Conservation (phyloP, 2,329 filamentous ascomycete genomes). For the Ophiosphaerella narmari region DNA sequence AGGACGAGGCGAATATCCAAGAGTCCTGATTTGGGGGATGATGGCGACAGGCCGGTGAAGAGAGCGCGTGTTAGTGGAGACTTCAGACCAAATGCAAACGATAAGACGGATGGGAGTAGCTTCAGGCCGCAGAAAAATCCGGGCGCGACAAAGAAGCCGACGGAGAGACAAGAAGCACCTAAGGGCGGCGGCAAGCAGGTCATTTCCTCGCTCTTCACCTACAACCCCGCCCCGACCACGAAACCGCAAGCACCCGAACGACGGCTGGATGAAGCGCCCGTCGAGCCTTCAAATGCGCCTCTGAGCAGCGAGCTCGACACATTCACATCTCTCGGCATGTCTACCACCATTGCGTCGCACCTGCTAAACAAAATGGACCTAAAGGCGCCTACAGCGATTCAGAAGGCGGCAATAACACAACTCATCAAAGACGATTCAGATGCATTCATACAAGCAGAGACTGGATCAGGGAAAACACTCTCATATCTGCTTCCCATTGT, state of each 20-base stretch:
- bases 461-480: constrained; percentile 94
- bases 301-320: constrained; percentile 81
- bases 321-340: constrained; percentile 85
- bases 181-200: constrained; percentile 63
- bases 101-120: constrained; percentile 20
- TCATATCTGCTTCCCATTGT: constrained; percentile 94
- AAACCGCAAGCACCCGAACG: constrained; percentile 56
- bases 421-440: constrained; percentile 81
- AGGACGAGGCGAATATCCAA: constrained; percentile 23
- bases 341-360: constrained; percentile 78
- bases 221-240: constrained; percentile 77
- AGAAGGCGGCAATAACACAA: constrained; percentile 84
- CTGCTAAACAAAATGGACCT: constrained; percentile 83
- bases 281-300: constrained; percentile 87
- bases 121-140: constrained; percentile 40
- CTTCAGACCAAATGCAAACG: constrained; percentile 36
- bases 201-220: constrained; percentile 90
- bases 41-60: constrained; percentile 37
- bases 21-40: constrained; percentile 18
- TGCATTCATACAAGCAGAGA: constrained; percentile 95
- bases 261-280: constrained; percentile 52
- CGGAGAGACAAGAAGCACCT: constrained; percentile 40
- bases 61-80: constrained; percentile 45
- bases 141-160: constrained; percentile 31
- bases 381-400: constrained; percentile 91